Evolutionary conservation across 106 monocot species (phyloP).

Genomic region (Apostasia ramifera): DNA sequence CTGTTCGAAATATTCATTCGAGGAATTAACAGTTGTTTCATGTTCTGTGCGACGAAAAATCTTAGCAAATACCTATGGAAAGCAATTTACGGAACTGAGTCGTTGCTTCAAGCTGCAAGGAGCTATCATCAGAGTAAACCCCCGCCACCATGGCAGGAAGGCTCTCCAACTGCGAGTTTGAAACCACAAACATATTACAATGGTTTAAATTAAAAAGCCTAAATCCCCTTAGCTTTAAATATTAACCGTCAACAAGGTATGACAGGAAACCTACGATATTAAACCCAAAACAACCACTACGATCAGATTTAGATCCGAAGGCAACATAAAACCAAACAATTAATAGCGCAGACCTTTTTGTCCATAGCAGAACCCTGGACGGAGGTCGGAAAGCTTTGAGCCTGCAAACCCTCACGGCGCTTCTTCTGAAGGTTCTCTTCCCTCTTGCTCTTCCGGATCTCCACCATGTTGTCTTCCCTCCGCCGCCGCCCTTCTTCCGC

Average conservation of each 20-base stretch:
- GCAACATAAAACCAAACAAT: neutral
- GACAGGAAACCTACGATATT: neutral
- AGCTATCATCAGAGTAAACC: conserved; percentile 41
- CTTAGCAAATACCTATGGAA: conserved; percentile 37
- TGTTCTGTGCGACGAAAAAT: neutral
- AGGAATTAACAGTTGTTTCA: no score
- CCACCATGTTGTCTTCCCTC: conserved; percentile 65
- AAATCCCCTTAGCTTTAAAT: neutral
- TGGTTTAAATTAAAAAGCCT: neutral
- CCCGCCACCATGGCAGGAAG: conserved; percentile 55
- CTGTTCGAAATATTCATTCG: conserved; percentile 18
- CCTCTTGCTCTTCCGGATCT: conserved; percentile 56
- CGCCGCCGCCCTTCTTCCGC: conserved; percentile 61
- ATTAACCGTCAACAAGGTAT: neutral
- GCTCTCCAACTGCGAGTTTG: conserved; percentile 30
- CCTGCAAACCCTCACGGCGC: conserved; percentile 58
- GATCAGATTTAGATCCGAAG: neutral
- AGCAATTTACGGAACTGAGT: conserved; percentile 67
- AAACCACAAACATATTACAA: neutral
- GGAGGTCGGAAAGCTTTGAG: conserved; percentile 19
- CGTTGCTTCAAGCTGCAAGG: conserved; percentile 49
- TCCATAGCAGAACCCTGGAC: conserved; percentile 24
- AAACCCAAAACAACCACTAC: neutral
- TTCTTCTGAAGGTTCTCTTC: conserved; percentile 64
- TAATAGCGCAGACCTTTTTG: conserved; percentile 28